Evolutionary conservation across 2,329 filamentous ascomycete species (phyloP), one percentile per base, ranked within the genome.

Genomic region (Plenodomus biglobosus): DNA sequence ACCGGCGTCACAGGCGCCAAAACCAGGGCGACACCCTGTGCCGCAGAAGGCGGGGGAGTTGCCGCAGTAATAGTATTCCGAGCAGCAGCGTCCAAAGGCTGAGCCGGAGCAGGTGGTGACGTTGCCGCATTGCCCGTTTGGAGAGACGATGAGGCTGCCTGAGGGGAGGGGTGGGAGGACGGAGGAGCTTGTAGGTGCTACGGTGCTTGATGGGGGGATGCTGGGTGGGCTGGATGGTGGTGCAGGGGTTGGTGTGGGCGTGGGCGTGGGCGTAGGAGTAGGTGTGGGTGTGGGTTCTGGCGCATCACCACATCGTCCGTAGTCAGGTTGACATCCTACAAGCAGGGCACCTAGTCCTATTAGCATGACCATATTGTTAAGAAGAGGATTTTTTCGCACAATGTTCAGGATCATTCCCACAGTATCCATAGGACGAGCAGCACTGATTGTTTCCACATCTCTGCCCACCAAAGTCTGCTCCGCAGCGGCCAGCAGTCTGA

Each of bases 101-200:
- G 58, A 65, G 3, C 62, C 62, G 3, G 42, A 58, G 44, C 64
- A 67, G 2, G 64, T 67, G n/a, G 64, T 67, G 6, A 46, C 42
- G 36, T 66, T 67, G 35, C 64, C 62, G 44, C 64, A 67, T 38
- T 60, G 58, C 11, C 64, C 62, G 44, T 65, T 67, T 2, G 51
- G 42, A 5, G 61, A 64, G 13, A 61, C 40, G 36, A 65, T 54
- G 5, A 66, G 41, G 2, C 48, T 57, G 30, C 62, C 62, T 0
- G 64, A 59, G 3, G 64, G 62, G 8, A 63, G 43, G 10, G 64
- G 61, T 13, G 64, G 61, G 13, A 56, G 24, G 8, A 49, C 48
- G 8, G 55, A 55, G 2, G 59, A 59, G 38, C 48, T 58, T 1
- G 52, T 44, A 1, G 48, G 32, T 7, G 44, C 36, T 11, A 36